Percentiles rank a stretch among this genome's conserved stretches.
Conservation (phyloP, 2,329 filamentous ascomycete genomes). For the Nigrospora oryzae region DNA sequence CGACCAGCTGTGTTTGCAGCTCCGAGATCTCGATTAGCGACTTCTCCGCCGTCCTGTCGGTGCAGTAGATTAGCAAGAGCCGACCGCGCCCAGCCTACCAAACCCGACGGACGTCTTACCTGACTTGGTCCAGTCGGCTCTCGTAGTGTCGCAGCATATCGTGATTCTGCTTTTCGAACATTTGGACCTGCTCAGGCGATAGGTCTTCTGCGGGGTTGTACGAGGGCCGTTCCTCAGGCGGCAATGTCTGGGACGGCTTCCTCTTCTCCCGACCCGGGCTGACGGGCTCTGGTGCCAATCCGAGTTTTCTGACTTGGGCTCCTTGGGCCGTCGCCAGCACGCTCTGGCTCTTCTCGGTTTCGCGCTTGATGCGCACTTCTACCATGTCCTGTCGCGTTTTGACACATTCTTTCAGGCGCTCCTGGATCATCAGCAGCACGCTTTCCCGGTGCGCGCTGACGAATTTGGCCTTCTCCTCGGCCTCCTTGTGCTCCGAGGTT, state of each 20-base stretch:
- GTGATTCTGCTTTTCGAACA: slow-evolving; percentile 90
- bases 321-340: slow-evolving; percentile 62
- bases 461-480: slow-evolving; percentile 62
- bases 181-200: slow-evolving; percentile 77
- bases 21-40: slow-evolving; percentile 89
- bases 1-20: slow-evolving; percentile 79
- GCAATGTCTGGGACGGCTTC: slow-evolving; percentile 11
- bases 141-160: slow-evolving; percentile 91
- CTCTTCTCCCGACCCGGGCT: slow-evolving; percentile 8
- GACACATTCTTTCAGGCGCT: slow-evolving; percentile 67
- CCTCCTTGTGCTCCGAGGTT: slow-evolving; percentile 57
- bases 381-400: slow-evolving; percentile 85
- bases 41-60: slow-evolving; percentile 69
- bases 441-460: slow-evolving; percentile 68
- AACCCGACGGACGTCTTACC: slow-evolving; percentile 46
- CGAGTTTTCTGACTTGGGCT: slow-evolving; percentile 8
- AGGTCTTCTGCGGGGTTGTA: slow-evolving; percentile 40
- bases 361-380: slow-evolving; percentile 74
- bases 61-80: background rate
- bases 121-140: slow-evolving; percentile 87
- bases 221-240: slow-evolving; percentile 13
- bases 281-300: slow-evolving; percentile 11
- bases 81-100: background rate
- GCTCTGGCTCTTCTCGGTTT: slow-evolving; percentile 84
- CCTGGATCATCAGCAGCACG: slow-evolving; percentile 73